Evolutionary conservation across 2,329 filamentous ascomycete species (phyloP), one percentile per base, ranked within the genome.

Genomic region (Myriosclerotinia duriaeana): DNA sequence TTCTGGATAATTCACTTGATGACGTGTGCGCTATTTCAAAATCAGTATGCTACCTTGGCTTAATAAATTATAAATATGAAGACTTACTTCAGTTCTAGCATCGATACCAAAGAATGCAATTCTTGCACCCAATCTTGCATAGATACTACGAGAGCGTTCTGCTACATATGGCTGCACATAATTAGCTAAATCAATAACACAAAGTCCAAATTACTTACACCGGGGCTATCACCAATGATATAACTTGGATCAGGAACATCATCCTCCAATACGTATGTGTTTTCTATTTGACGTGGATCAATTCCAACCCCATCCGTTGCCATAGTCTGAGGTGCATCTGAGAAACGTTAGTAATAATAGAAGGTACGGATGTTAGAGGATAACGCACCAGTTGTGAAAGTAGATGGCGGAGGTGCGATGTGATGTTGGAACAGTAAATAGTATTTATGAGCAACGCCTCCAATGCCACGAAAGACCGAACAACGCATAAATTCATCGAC

Each of bases 371-470:
- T 38, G 5, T n/a, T 9, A 6, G 48, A 34, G 12, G 70, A 77
- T 65, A 70, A 77, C 78, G 81, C 85, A 82, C 90, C 90, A 1
- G 91, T 91, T 3, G 92, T 97, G 77, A 89, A 97, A 0, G 93
- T 97, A 40, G 91, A 93, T 69, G 85, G 82, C 0, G 94, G 93
- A 1, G 94, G 94, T 15, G 93, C 86, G 60, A 96, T 80, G 74
- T 97, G 94, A 73, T 99, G 95, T 79, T 99, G 95, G 79, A 99
- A 99, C 12, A 99, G 85, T 85, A 98, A 86, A 77, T 99, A 99
- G 79, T 98, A 98, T 78, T 99, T 99, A 82, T 95, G 96, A 1
- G 95, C 95, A 65, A 93, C 88, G 42, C 91, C 92, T 6, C 95
- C 95, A 66, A 99, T 87, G 26, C 95, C 95, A 54, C 90, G 89